These are phyloP conservation scores for Nigrospora osmanthi DNA, from an alignment of 2,329 filamentous ascomycete genomes.

Conservation along the genomic window DNA sequence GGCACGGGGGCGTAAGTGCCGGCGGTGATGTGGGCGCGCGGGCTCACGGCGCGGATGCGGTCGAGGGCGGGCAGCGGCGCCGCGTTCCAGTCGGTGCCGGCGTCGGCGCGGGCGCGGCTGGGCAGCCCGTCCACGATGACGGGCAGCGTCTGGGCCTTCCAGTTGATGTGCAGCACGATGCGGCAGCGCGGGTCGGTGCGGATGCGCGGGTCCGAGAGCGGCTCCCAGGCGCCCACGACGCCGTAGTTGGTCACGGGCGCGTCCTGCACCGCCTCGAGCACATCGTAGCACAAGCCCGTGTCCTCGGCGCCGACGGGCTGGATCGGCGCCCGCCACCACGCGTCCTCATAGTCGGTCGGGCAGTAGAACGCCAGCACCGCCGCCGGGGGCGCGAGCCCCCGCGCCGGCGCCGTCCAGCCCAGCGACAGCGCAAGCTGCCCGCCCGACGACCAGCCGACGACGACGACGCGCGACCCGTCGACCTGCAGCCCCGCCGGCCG, in stretches of 20 bases:
- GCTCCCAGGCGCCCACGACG: constrained; percentile 7
- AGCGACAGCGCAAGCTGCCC: constrained; percentile 36
- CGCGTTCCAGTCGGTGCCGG: constrained; percentile 5
- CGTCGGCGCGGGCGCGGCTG: constrained; percentile 4
- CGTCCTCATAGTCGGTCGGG: constrained; percentile 17
- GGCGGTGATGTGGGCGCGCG: constrained; percentile 12
- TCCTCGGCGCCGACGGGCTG: constrained; percentile 8
- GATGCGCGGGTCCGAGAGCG: constrained; percentile 4
- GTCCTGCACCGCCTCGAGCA: constrained; percentile 17
- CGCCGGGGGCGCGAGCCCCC: constrained; percentile 25
- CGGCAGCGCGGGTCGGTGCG: constrained; percentile 14
- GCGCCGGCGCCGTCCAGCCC: constrained; percentile 23
- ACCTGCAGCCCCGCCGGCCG: too few species aligned
- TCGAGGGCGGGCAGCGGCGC: constrained; percentile 7
- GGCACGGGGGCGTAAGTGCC: constrained; percentile 17
- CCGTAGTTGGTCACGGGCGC: constrained; percentile 13
- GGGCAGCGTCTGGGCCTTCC: constrained; percentile 15
- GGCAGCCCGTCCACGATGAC: constrained; percentile 17
- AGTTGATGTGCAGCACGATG: constrained; percentile 21
- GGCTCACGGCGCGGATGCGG: constrained; percentile 10
- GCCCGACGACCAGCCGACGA: constrained; percentile 40
- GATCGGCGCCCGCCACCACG: constrained; percentile 7
- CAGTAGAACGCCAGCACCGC: constrained; percentile 38
- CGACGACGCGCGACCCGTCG: constrained; percentile 25
- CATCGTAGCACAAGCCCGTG: constrained; percentile 14